Evolutionary conservation across 345 rosid species (phyloP), one percentile per base, ranked within the genome.

Genomic region (Gossypium mustelinum): DNA sequence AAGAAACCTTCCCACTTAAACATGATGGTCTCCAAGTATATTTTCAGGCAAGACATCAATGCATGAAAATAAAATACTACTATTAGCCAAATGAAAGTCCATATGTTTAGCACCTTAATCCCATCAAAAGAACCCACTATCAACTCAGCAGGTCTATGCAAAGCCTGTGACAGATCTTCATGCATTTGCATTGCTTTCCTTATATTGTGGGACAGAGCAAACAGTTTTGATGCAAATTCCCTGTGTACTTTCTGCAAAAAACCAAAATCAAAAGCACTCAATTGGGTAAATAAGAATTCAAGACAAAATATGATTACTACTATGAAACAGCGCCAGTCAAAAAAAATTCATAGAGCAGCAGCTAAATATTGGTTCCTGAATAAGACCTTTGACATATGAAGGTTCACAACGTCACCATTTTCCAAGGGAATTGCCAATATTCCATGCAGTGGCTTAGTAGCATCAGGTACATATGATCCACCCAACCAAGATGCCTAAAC

Each of bases 171-270:
- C 60, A 87, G 79, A 82, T 85, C 87, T 77, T 81, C 92, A 74
- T 82, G 93, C 85, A 86, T 77, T 77, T 80, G 80, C 39, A 79
- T 73, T 62, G 93, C 92, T 56, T 77, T 84, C 82, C 80, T 91
- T 52, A 86, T 76, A 81, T 88, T 87, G 82, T 70, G 86, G 75
- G 78, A 84, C 73, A 95, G 82, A 76, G 85, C 81, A 68, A 91
- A 72, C 70, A 95, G 90, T 81, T 85, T 85, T 66, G 68, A 64
- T 3, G 82, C 78, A 81, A 87, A 93, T 65, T 88, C 83, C 82
- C 83, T 85, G 77, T 91, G 93, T 29, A 84, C 92, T 85, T 84
- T 86, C 99, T 95, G 98, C 85, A 68, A 73, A 84, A 17, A 59
- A 58, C 51, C 13, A 0, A 77, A 56, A 79, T 18, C 16, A 8